Conservation (phyloP, 495 filamentous ascomycete species). For the Beverwykella pulmonaria region DNA sequence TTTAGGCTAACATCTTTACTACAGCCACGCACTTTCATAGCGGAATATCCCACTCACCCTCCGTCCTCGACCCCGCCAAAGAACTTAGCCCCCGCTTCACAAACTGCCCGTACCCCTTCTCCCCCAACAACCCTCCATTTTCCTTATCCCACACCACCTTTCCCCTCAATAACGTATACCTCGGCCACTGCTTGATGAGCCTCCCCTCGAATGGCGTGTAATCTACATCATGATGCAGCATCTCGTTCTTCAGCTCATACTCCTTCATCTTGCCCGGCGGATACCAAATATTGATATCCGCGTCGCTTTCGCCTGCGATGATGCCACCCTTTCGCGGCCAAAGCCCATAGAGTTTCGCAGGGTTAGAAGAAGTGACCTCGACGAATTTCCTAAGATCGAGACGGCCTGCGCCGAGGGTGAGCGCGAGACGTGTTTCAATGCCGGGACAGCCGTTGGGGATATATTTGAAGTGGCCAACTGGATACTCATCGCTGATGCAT, state of each 20-base stretch:
- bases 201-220: constrained; percentile 66
- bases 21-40: background rate
- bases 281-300: constrained; percentile 60
- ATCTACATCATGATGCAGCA: constrained; percentile 63
- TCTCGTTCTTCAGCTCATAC: constrained; percentile 53
- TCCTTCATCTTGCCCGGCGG: constrained; percentile 48
- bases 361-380: constrained; percentile 59
- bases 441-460: constrained; percentile 65
- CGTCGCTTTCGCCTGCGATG: constrained; percentile 57
- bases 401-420: constrained; percentile 49
- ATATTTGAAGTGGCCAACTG: constrained; percentile 54
- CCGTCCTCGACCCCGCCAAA: constrained; percentile 40
- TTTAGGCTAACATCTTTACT: background rate
- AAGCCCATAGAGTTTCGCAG: constrained; percentile 64
- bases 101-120: constrained; percentile 57
- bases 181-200: constrained; percentile 60
- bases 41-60: constrained; percentile 35
- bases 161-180: constrained; percentile 62
- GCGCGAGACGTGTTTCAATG: constrained; percentile 60
- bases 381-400: constrained; percentile 60
- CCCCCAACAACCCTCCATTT: constrained; percentile 52
- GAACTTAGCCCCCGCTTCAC: constrained; percentile 53
- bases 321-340: constrained; percentile 59
- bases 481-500: constrained; percentile 49
- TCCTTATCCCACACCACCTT: constrained; percentile 61